phyloP scores from a whole-genome alignment of 805 yeast genomes.

The Teunomyces pallodes region DNA sequence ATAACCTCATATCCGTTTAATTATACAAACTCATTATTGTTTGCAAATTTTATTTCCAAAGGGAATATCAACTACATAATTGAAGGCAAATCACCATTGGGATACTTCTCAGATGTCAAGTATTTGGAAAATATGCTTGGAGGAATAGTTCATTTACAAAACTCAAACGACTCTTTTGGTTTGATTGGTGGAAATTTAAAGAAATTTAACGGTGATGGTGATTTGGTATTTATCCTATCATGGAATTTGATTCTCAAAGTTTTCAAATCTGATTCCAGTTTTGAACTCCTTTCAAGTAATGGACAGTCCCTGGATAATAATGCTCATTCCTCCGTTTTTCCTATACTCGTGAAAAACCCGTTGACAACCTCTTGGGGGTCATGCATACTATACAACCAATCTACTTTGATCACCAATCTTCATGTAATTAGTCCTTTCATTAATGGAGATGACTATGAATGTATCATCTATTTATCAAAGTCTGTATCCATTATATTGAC shows the following conservation, averaged over 20 bases:
- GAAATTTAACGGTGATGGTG: constrained; percentile 46
- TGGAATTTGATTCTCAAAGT: constrained; percentile 20
- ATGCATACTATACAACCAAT: constrained; percentile 30
- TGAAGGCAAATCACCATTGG: constrained; percentile 12
- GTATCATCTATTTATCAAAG: background rate
- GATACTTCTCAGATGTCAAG: constrained; percentile 37
- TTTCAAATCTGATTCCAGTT: background rate
- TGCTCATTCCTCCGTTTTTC: constrained; percentile 12
- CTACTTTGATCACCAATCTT: constrained; percentile 37
- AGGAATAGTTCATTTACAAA: constrained; percentile 23
- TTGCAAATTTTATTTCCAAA: constrained; percentile 20
- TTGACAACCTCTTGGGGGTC: constrained; percentile 41
- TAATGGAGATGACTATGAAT: background rate
- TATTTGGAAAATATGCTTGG: constrained; percentile 49
- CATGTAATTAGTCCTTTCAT: constrained; percentile 35
- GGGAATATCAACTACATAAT: constrained; percentile 26
- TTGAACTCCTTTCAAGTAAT: background rate
- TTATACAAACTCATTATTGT: constrained; percentile 29
- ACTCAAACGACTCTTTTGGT: constrained; percentile 25
- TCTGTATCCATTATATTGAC: background rate
- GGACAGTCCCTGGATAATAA: background rate
- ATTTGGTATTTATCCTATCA: constrained; percentile 31
- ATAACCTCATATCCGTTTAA: constrained; percentile 24
- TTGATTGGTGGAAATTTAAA: constrained; percentile 37
- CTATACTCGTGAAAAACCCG: constrained; percentile 7